Base-by-base conservation (phyloP, 164 flowering plant genomes). In the Chimonanthus salicifolius region DNA sequence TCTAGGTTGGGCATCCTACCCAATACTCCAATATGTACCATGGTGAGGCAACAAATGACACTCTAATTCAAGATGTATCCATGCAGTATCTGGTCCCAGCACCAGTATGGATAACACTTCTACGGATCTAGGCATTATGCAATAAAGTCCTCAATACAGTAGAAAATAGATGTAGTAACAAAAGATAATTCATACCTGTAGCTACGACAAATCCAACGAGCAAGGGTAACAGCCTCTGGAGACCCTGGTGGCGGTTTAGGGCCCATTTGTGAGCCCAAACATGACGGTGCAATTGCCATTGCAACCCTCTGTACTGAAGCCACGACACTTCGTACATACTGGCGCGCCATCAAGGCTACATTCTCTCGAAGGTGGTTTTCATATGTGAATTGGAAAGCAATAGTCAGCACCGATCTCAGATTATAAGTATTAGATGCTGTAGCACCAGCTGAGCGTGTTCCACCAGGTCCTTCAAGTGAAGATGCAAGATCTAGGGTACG, bases 221-320 rank as follows among this genome's bases (percentile, higher is more conserved):
- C 94, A 51, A 94, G 76, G 47, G 91, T 90, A 21, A 83, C 81
- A 72, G 98, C 97, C 81, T 90, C 98, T 3, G 94, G 94, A 58
- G 94, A 86, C 54, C 90, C 92, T 62, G 92, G 89, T 45, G 78
- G 82, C 2, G 83, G 49, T 72, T 85, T 86, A 11, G 82, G 85
- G 1, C 82, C 87, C 68, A 78, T 10, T 4, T 74, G 79, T 8
- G 69, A 75, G 76, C 81, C 66, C 21, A 87, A 71, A 7, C 81
- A 76, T 6, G 95, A 86, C 1, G 98, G 98, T 2, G 97, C 69
- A 74, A 94, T 86, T 10, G 97, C 97, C 90, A 87, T 85, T 4
- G 95, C 97, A 79, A 94, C 98, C 83, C 97, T 87, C 85, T 91
- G 97, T 47, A 92, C 98, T 60, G 98, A 90, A 9, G 83, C 86